Base-by-base conservation (phyloP, 805 yeast genomes). In the Barnettozyma salicaria region DNA sequence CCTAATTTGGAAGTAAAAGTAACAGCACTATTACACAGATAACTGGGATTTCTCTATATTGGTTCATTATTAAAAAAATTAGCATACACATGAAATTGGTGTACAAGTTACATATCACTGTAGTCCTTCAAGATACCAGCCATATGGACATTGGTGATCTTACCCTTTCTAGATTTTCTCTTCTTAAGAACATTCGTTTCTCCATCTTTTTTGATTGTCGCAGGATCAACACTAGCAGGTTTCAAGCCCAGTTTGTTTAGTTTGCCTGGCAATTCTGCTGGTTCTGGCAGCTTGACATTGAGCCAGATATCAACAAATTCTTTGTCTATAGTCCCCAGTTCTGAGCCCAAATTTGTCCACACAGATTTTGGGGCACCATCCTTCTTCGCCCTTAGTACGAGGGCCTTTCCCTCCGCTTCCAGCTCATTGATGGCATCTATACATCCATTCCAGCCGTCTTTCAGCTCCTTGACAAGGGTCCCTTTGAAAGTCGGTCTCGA, bases 191-290 rank as follows among this genome's bases (percentile, higher is more conserved):
- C 80, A 1, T 69, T 62, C 13, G 67, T 61, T 27, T 68, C 70
- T 31, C 73, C 74, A 39, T 73, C 75, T 56, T 78, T 81, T 61
- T 80, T 85, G 42, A 88, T 64, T n/a, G 84, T 75, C 28, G 88
- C 85, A n/a, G 98, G 97, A 57, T 92, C 98, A n/a, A 88, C 92
- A 54, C 92, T 83, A 0, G 97, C 90, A 8, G 98, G 98, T 59
- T 88, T 92, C 59, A 92, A 72, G n/a, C 96, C 90, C 42, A 84
- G 78, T 42, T 78, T 85, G 41, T 81, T 73, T 44, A 92, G 69
- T 40, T 77, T 76, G 38, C 80, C 76, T 19, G 95, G 95, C 43
- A 92, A 67, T 39, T 81, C 94, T 36, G 83, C 81, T 20, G 80
- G 77, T 21, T 80, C 80, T 3, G 98, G 98, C 22, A 90, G 70